Evolutionary conservation across 805 yeast species (phyloP), one percentile per base, ranked within the genome.

Genomic region (Pichia californica): DNA sequence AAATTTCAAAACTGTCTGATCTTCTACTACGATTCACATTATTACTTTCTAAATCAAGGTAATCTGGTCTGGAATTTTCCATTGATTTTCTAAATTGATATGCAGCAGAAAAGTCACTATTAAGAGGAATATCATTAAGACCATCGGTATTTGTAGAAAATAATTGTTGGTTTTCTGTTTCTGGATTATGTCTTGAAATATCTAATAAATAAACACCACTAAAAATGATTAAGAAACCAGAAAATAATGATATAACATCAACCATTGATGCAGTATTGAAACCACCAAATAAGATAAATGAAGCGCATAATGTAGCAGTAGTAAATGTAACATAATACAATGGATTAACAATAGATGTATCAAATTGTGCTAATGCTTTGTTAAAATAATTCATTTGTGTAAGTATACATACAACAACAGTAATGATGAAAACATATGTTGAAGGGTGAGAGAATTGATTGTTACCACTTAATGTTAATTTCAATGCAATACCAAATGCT

Each of bases 331-430:
- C 96, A 58, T 88, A 88, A 67, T 88, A 88, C 48, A 88, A 69
- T 27, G 96, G 96, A 62, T 88, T 88, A 44, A 88, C 96, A 53
- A 88, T 85, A 0, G 94, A 84, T 6, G 96, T 88, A 61, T 88
- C 96, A 56, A 88, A 88, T 62, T 86, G 95, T 54, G 89, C 96
- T 57, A 88, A 71, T 0, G 96, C 96, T 68, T 86, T 88, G 72
- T 88, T 88, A 71, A 88, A 86, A 61, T 85, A 88, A 68, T 86
- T 88, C 96, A 88, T 88, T 64, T 88, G 96, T 6, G 95, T 86
- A 55, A 84, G 56, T 52, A 88, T 88, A 64, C 96, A 88, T 33
- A 83, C 73, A 8, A 70, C 84, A 45, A 88, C 95, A 20, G 86
- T 88, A 26, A 75, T 52, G 29, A 86, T 74, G 70, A 88, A 88